Base-by-base conservation (phyloP, 2,329 filamentous ascomycete species). In the Colletotrichum horii region DNA sequence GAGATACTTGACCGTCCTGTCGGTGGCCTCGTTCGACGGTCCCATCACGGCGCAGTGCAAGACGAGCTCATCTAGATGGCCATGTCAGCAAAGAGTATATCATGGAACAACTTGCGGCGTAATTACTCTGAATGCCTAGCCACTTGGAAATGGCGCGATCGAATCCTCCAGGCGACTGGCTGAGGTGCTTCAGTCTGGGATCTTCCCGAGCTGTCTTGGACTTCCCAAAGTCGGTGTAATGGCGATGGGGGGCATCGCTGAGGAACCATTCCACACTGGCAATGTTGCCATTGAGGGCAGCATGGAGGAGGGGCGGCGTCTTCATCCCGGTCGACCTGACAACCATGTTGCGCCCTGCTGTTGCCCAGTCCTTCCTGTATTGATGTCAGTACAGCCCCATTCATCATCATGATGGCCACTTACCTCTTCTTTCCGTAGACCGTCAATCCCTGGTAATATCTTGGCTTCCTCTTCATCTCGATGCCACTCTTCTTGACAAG, bases 191-290 rank as follows among this genome's bases (percentile, higher is more conserved):
- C 64, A 96, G 83, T 52, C 91, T 88, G 67, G 88, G 83, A 77
- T 96, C 93, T 28, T 92, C 87, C 75, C 87, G 87, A 70, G 94
- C 90, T 2, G 86, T 82, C 77, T 92, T 89, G 0, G 92, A 89
- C 76, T 86, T 86, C 52, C 86, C 88, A 80, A 96, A 97, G 61
- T 95, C 91, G 30, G 88, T 83, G 80, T 97, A 97, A 70, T 91
- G 87, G 32, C 92, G 88, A 78, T 91, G 84, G 0, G 95, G 94
- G 1, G 91, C 89, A 76, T 95, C 93, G 73, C 93, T 92, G 71
- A 95, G 83, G 82, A 96, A 95, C 91, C 94, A 97, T 80, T 97
- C 92, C 0, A 95, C 91, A 22, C 89, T 89, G 52, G 93, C 90
- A n/a, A 96, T 81, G 24, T 87, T 93, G 4, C 92, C 91, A 3